Conservation (phyloP, 306 rosid species). For the Dryas drummondii region DNA sequence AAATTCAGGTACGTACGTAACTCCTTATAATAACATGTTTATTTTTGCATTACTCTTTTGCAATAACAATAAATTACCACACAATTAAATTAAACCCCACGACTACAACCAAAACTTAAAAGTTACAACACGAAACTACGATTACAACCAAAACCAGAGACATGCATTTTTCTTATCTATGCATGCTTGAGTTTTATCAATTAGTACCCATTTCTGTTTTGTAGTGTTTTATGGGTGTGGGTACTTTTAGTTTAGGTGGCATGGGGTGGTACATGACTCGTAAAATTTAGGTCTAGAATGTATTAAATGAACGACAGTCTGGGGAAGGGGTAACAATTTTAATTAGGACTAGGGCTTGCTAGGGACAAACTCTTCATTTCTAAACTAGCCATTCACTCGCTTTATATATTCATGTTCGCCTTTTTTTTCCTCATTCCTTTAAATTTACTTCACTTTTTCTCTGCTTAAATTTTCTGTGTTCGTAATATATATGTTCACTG, state of each 20-base stretch:
- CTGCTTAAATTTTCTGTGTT: too few species aligned
- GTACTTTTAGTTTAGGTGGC: background rate
- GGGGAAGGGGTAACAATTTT: background rate
- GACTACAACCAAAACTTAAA: too few species aligned
- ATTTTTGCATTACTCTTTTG: too few species aligned
- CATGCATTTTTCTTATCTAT: too few species aligned
- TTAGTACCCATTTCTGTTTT: too few species aligned
- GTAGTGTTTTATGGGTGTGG: background rate
- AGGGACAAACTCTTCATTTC: background rate
- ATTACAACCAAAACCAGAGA: too few species aligned
- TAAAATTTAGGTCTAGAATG: constrained; percentile 7
- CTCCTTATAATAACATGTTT: too few species aligned
- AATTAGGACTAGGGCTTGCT: constrained; percentile 8
- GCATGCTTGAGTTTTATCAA: too few species aligned
- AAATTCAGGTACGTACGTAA: constrained; percentile 49
- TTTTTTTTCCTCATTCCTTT: background rate
- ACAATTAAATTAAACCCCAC: too few species aligned
- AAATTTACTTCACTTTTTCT: background rate
- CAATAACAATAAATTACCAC: too few species aligned
- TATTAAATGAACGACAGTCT: constrained; percentile 11
- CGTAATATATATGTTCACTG: too few species aligned
- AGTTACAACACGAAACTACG: too few species aligned
- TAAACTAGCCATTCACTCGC: background rate
- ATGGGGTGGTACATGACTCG: constrained; percentile 9
- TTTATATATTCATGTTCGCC: background rate